Percentiles rank a stretch among this genome's conserved stretches.
Conservation (phyloP, 805 yeast genomes). For the Kodamaea hsintzibuensis region DNA sequence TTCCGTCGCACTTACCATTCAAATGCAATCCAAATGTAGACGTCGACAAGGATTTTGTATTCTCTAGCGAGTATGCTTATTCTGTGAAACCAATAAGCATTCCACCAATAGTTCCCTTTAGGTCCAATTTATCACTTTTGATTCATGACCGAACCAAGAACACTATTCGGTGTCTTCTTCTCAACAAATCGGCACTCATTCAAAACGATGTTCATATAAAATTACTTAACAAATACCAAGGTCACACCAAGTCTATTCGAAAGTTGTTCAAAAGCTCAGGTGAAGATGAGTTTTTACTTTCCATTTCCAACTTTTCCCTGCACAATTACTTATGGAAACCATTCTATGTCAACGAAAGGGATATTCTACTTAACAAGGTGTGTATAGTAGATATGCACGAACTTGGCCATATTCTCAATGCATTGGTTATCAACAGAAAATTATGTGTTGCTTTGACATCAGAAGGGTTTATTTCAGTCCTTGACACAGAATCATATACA, state of each 20-base stretch:
- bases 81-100: constrained; percentile 1
- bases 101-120: constrained; percentile 3
- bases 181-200: constrained; percentile 6
- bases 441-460: not conserved
- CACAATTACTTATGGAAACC: constrained; percentile 47
- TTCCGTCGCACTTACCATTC: constrained; percentile 9
- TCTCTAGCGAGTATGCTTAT: not conserved
- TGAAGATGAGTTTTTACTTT: constrained; percentile 31
- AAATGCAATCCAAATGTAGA: not conserved
- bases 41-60: not conserved
- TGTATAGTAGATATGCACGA: constrained; percentile 36
- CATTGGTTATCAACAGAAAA: not conserved
- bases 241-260: constrained; percentile 81
- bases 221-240: constrained; percentile 61
- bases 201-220: not conserved
- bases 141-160: constrained; percentile 40
- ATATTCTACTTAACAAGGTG: constrained; percentile 25
- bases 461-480: not conserved
- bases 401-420: constrained; percentile 61
- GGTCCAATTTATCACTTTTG: constrained; percentile 20
- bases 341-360: constrained; percentile 21
- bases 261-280: constrained; percentile 61
- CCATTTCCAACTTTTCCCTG: constrained; percentile 39
- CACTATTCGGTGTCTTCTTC: constrained; percentile 29
- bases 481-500: not conserved